A percentile compares a stretch with the other conserved stretches of the same genome.
phyloP scores from a whole-genome alignment of 192 early-diverging fungal species.

The Backusella westeae region DNA sequence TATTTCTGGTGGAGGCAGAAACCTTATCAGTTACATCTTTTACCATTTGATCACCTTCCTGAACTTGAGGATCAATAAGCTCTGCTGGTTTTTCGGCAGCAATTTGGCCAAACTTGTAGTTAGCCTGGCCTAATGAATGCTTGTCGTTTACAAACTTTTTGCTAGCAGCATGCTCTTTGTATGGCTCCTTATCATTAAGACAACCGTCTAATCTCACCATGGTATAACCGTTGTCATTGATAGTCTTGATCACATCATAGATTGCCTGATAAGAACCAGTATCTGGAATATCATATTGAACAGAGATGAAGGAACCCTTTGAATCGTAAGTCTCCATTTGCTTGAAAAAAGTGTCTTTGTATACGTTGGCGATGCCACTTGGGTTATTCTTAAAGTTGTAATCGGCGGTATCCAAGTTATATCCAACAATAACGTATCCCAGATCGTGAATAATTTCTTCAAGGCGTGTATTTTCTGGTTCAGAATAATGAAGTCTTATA shows the following conservation, averaged over 20 bases:
- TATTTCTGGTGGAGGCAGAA: neutral
- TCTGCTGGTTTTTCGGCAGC: slow-evolving; percentile 23
- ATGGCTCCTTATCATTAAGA: slow-evolving; percentile 45
- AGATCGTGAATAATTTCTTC: slow-evolving; percentile 41
- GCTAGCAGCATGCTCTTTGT: slow-evolving; percentile 39
- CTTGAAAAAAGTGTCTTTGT: slow-evolving; percentile 38
- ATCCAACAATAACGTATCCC: slow-evolving; percentile 46
- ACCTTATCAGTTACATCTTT: neutral
- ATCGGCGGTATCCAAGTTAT: slow-evolving; percentile 48
- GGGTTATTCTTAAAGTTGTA: slow-evolving; percentile 49
- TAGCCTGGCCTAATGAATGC: slow-evolving; percentile 41
- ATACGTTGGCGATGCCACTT: slow-evolving; percentile 40
- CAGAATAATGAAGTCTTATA: slow-evolving; percentile 44
- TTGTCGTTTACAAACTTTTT: slow-evolving; percentile 43
- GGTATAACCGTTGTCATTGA: slow-evolving; percentile 44
- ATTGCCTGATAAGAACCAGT: slow-evolving; percentile 46
- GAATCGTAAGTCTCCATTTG: slow-evolving; percentile 48
- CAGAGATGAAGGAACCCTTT: slow-evolving; percentile 42
- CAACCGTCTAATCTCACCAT: slow-evolving; percentile 55
- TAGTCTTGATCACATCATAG: slow-evolving; percentile 38
- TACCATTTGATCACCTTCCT: neutral
- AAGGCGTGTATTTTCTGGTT: slow-evolving; percentile 39
- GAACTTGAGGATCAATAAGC: neutral
- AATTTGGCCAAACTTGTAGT: slow-evolving; percentile 46
- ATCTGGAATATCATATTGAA: slow-evolving; percentile 52